phyloP scores from a whole-genome alignment of 2,329 filamentous ascomycete species.

The Trichoderma koningiopsis region DNA sequence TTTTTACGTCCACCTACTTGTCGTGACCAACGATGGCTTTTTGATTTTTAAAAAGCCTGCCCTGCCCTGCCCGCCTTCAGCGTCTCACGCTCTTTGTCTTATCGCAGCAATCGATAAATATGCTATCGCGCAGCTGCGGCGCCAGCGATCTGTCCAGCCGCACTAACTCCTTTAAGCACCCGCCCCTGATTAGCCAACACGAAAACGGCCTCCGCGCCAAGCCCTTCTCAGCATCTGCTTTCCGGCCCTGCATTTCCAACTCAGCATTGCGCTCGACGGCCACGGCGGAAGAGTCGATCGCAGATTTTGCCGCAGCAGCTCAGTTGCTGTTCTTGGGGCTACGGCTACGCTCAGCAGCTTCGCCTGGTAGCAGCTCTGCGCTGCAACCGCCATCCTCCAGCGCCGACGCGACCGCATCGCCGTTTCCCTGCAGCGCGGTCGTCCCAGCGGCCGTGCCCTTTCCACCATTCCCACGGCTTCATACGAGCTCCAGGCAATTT shows the following conservation, averaged over 20 bases:
- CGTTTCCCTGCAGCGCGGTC: conserved; percentile 44
- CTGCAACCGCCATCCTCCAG: conserved; percentile 27
- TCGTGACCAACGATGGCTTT: background rate
- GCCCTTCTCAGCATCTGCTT: conserved; percentile 20
- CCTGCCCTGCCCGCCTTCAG: background rate
- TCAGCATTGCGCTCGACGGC: conserved; percentile 19
- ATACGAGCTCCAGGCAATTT: conserved; percentile 40
- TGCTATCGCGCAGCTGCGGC: conserved; percentile 9
- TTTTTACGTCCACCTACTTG: background rate
- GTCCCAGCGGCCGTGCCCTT: conserved; percentile 49
- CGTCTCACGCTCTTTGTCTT: background rate
- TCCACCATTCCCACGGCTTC: conserved; percentile 52
- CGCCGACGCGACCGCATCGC: conserved; percentile 33
- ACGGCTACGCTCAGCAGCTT: background rate
- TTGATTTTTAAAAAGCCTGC: background rate
- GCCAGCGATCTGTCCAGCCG: conserved; percentile 1
- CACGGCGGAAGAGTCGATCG: conserved; percentile 3
- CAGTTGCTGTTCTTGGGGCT: background rate
- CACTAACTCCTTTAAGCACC: conserved; percentile 27
- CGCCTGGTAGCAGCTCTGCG: background rate
- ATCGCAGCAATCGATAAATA: conserved; percentile 1
- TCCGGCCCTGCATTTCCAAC: conserved; percentile 10
- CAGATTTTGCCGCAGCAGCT: background rate
- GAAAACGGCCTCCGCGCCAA: conserved; percentile 21
- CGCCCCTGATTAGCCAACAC: conserved; percentile 27